These are phyloP conservation scores for Coelastrella sp. DNA, from an alignment of 139 green algal genomes.

Conservation along the genomic window DNA sequence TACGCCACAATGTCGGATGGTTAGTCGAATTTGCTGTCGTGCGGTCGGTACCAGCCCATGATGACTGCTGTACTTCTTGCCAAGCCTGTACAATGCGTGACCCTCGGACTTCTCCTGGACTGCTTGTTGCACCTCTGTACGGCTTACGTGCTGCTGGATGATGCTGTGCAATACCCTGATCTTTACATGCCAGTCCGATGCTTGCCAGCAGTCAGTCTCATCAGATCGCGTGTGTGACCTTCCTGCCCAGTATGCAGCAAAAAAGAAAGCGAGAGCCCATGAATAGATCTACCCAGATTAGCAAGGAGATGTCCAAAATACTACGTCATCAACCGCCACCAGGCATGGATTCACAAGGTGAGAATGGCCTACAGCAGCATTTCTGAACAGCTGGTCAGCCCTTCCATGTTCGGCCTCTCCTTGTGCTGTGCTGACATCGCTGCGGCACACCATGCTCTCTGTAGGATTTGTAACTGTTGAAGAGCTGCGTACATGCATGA, in stretches of 20 bases:
- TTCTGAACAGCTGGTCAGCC: not conserved
- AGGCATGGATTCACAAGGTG: conserved; percentile 58
- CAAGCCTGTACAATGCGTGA: not conserved
- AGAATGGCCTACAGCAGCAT: not conserved
- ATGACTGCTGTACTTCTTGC: no score
- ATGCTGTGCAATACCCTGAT: not conserved
- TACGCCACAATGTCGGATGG: no score
- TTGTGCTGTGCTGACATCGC: no score
- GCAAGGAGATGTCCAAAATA: conserved; percentile 57
- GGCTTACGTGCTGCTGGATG: not conserved
- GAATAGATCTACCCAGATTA: conserved; percentile 35
- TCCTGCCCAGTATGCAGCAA: not conserved
- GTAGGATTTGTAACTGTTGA: conserved; percentile 51
- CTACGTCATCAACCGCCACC: conserved; percentile 63
- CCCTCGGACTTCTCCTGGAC: not conserved
- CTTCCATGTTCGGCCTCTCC: no score
- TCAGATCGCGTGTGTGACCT: no score
- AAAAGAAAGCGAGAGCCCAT: not conserved
- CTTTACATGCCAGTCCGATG: not conserved
- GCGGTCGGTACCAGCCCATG: no score
- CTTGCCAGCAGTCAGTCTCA: not conserved
- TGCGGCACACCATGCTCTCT: not conserved
- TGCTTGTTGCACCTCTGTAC: not conserved
- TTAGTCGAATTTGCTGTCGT: no score
- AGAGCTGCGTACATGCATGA: conserved; percentile 52